Conservation (phyloP, 1,284 basidiomycete genomes). For the Microbotryum lychnidis-dioicae region DNA sequence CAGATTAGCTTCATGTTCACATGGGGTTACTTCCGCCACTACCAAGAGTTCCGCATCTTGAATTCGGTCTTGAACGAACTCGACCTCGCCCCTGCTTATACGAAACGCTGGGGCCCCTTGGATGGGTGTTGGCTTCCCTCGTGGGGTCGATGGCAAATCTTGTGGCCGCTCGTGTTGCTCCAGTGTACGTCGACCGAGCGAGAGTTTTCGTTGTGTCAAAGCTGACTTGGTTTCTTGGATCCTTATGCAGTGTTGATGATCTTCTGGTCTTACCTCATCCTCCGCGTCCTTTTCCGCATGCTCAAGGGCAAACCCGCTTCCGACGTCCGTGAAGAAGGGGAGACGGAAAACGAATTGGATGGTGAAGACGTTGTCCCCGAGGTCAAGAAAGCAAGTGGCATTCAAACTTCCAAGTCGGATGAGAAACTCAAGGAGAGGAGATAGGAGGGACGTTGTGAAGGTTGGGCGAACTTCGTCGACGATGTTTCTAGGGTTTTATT, state of each 20-base stretch:
- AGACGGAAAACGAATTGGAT: conserved; percentile 2
- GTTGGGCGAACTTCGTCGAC: too few species aligned
- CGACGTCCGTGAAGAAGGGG: conserved; percentile 34
- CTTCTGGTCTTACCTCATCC: conserved; percentile 45
- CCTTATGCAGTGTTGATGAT: conserved; percentile 55
- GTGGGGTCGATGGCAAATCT: conserved; percentile 62
- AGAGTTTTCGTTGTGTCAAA: too few species aligned
- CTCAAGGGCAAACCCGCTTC: conserved; percentile 16
- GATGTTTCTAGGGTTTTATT: too few species aligned
- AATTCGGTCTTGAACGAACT: conserved; percentile 79
- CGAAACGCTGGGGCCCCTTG: conserved; percentile 5
- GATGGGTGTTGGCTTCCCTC: conserved; percentile 51
- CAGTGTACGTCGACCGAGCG: conserved; percentile 42
- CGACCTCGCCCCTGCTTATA: conserved; percentile 53
- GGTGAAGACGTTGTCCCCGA: too few species aligned
- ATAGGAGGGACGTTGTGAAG: too few species aligned
- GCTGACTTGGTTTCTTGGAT: too few species aligned
- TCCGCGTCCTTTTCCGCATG: conserved; percentile 31
- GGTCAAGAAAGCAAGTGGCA: too few species aligned
- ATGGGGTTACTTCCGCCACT: too few species aligned
- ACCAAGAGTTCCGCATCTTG: conserved; percentile 40
- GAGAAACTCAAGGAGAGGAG: too few species aligned
- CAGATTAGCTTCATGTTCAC: too few species aligned
- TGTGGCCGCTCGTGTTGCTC: conserved; percentile 61
- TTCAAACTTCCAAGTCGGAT: too few species aligned